Evolutionary conservation across 2,329 filamentous ascomycete genomes (phyloP).

Genomic region (Canariomyces notabilis): DNA sequence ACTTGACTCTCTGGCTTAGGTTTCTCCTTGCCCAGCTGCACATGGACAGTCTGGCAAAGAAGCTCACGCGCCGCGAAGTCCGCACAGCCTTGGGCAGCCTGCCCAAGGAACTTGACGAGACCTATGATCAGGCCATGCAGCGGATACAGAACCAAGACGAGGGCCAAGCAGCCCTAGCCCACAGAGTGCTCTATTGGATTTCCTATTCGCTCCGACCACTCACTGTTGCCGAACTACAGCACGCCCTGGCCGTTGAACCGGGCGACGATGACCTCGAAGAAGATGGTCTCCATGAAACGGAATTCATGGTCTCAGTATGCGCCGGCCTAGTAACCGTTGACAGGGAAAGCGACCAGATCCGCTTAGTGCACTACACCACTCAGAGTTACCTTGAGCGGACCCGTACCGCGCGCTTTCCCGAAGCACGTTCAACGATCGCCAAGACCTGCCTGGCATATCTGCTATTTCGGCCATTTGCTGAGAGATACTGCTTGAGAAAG

Average conservation of each 20-base stretch:
- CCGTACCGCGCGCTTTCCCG: no score
- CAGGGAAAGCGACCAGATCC: constrained; percentile 33
- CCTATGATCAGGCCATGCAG: constrained; percentile 39
- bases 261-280: constrained; percentile 28
- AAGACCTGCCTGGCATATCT: no score
- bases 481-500: no score
- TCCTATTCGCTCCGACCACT: no score
- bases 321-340: constrained; percentile 40
- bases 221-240: constrained; percentile 30
- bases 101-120: background rate
- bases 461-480: no score
- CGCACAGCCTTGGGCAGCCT: background rate
- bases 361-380: constrained; percentile 42
- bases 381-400: constrained; percentile 38
- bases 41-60: background rate
- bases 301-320: constrained; percentile 35
- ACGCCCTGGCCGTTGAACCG: constrained; percentile 38
- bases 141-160: constrained; percentile 36
- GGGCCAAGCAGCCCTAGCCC: constrained; percentile 12
- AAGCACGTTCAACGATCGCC: no score
- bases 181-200: no score
- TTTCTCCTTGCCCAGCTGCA: constrained; percentile 14
- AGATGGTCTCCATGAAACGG: constrained; percentile 32
- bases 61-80: background rate
- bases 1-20: constrained; percentile 3